Evolutionary conservation across 2,329 filamentous ascomycete genomes (phyloP).

Genomic region (Alternaria burnsii): DNA sequence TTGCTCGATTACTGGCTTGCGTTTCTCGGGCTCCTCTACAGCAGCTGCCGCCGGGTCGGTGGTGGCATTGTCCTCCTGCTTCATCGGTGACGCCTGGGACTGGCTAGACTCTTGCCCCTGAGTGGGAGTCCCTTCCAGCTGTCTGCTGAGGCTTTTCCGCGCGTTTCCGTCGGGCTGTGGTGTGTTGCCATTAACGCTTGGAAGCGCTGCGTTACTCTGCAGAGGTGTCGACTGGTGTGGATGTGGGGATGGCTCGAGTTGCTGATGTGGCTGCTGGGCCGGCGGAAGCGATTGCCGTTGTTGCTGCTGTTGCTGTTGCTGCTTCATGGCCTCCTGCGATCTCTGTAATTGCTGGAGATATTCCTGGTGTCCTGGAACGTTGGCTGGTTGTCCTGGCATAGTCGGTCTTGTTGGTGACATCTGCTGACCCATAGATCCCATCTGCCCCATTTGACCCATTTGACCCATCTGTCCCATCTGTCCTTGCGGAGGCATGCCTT

Average conservation of each 20-base stretch:
- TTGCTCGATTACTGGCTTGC: constrained; percentile 38
- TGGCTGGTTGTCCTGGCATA: constrained; percentile 43
- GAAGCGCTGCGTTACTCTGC: constrained; percentile 59
- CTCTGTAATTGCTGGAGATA: constrained; percentile 57
- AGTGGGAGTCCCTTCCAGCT: constrained; percentile 49
- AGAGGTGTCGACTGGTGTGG: constrained; percentile 53
- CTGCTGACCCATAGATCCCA: constrained; percentile 35
- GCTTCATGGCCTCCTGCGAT: constrained; percentile 51
- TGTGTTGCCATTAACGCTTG: constrained; percentile 55
- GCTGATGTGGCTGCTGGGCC: constrained; percentile 50
- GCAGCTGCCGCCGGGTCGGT: constrained; percentile 26
- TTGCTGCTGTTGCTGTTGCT: constrained; percentile 50
- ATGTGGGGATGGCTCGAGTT: constrained; percentile 22
- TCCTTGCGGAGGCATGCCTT: constrained; percentile 43
- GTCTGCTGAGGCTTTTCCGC: constrained; percentile 50
- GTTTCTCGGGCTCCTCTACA: constrained; percentile 29
- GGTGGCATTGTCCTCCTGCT: constrained; percentile 32
- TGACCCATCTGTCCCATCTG: constrained; percentile 30
- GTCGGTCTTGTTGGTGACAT: constrained; percentile 49
- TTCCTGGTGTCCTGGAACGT: constrained; percentile 60
- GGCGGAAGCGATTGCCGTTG: constrained; percentile 42
- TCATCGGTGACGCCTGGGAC: constrained; percentile 41
- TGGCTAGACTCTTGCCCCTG: constrained; percentile 39
- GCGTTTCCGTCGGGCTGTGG: constrained; percentile 51
- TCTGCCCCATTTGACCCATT: constrained; percentile 10